Base-by-base conservation (phyloP, 2,329 filamentous ascomycete species). In the Amylocarpus encephaloides region DNA sequence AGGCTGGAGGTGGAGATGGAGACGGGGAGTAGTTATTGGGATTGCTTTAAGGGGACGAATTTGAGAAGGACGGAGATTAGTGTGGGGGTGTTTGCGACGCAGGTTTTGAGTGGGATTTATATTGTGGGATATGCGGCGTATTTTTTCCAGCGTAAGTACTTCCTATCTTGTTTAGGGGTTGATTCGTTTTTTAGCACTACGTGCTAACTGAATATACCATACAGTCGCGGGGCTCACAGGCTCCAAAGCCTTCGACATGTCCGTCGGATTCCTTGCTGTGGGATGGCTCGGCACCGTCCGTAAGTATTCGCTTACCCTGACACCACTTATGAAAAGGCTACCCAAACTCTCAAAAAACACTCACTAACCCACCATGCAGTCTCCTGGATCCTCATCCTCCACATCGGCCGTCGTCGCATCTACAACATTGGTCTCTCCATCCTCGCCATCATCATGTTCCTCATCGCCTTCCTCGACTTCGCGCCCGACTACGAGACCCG, bases 111-210 rank as follows among this genome's bases (percentile, higher is more conserved):
- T 4, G 79, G 79, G 54, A 82, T 82, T 58, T 68, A 82, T 42
- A 79, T 83, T 52, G 79, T 80, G 59, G 82, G 82, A 58, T 79
- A 83, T 61, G 77, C 79, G 16, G 74, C 77, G 32, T 82, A 74
- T 62, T 83, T 83, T 66, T 83, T 83, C 60, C 62, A 30, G 63
- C 48, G 58, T 60, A 46, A 56, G 59, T 52, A n/a, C 15, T 16
- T 16, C 3, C 6, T 7, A 12, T 18, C 5, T 11, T 18, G 16
- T 36, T 26, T 26, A n/a, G n/a, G n/a, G 22, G 4, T 26, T 7
- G 22, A 4, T 7, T 26, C 7, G 7, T 4, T 26, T 7, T 26
- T 4, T 26, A 26, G 7, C 7, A n/a, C 22, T 41, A 16, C 7
- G 29, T 29, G 18, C 32, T 9, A 16, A 32, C n/a, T 45, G 5